These are phyloP conservation scores for Myochromella boudieri DNA, from an alignment of 768 basidiomycete genomes.

Conservation along the genomic window DNA sequence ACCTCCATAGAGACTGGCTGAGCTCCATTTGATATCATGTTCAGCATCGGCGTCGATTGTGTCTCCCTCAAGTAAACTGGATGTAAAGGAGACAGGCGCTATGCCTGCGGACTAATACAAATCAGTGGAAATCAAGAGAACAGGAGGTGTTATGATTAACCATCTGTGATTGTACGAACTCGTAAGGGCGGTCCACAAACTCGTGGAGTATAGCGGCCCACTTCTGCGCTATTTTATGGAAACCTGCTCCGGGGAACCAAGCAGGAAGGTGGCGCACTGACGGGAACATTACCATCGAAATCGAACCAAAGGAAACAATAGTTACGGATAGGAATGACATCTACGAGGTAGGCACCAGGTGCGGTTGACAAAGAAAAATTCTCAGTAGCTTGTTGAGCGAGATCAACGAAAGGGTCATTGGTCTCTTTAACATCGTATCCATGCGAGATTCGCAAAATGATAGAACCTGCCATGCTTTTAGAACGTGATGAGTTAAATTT, in stretches of 20 bases:
- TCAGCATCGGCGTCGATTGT: slow-evolving; percentile 57
- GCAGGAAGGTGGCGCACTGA: slow-evolving; percentile 36
- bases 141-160: slow-evolving; percentile 32
- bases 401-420: slow-evolving; percentile 48
- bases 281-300: background rate
- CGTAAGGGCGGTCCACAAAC: slow-evolving; percentile 44
- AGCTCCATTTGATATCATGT: slow-evolving; percentile 64
- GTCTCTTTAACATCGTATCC: slow-evolving; percentile 56
- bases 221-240: slow-evolving; percentile 47
- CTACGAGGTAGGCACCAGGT: slow-evolving; percentile 48
- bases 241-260: slow-evolving; percentile 57
- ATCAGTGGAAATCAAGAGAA: background rate
- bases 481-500: background rate
- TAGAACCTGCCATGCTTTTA: slow-evolving; percentile 49
- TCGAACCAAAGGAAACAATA: background rate
- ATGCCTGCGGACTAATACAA: slow-evolving; percentile 52
- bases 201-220: too few species aligned
- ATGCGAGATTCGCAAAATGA: slow-evolving; percentile 55
- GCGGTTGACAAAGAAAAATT: slow-evolving; percentile 50
- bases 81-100: slow-evolving; percentile 57
- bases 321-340: slow-evolving; percentile 31
- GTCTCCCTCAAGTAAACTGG: slow-evolving; percentile 53
- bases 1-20: slow-evolving; percentile 58
- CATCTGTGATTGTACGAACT: slow-evolving; percentile 45
- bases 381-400: slow-evolving; percentile 51